These are phyloP conservation scores for Scenedesmus sp. DNA, from an alignment of 163 green algal species.

Conservation along the genomic window DNA sequence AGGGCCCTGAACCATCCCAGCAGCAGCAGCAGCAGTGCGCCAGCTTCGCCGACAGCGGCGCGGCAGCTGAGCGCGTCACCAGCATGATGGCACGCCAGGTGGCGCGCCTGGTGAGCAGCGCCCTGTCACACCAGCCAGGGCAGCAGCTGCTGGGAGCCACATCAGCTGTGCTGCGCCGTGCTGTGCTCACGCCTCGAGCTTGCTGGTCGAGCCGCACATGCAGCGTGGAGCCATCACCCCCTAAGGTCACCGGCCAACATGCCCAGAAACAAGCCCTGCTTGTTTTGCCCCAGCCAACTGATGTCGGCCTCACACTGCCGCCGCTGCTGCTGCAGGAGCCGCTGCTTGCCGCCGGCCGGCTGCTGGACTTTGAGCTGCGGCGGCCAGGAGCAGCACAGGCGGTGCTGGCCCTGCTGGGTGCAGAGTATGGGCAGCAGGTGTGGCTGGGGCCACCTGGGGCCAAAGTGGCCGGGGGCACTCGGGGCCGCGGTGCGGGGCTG, in stretches of 20 bases:
- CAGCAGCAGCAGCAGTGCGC: neutral
- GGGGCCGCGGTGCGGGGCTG: too few relatives aligned
- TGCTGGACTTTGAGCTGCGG: constrained; percentile 50
- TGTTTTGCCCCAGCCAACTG: too few relatives aligned
- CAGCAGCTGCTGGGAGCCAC: neutral
- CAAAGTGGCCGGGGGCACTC: too few relatives aligned
- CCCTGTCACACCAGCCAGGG: neutral
- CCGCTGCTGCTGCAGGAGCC: constrained; percentile 40
- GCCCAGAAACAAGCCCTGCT: neutral
- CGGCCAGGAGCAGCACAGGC: constrained; percentile 4
- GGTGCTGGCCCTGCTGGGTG: constrained; percentile 40
- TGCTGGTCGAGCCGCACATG: too few relatives aligned
- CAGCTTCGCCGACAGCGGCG: neutral
- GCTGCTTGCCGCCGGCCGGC: constrained; percentile 36
- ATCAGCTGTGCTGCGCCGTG: neutral
- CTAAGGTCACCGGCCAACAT: too few relatives aligned
- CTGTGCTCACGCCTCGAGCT: neutral
- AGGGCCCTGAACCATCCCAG: neutral
- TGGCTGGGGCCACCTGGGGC: neutral
- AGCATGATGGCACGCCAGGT: constrained; percentile 52
- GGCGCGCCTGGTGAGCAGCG: constrained; percentile 38
- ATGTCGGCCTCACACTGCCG: neutral
- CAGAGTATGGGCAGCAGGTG: constrained; percentile 43
- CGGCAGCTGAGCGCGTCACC: constrained; percentile 38
- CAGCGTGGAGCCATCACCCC: too few relatives aligned